Evolutionary conservation across 768 basidiomycete species (phyloP).

Genomic region (Russula lepida): DNA sequence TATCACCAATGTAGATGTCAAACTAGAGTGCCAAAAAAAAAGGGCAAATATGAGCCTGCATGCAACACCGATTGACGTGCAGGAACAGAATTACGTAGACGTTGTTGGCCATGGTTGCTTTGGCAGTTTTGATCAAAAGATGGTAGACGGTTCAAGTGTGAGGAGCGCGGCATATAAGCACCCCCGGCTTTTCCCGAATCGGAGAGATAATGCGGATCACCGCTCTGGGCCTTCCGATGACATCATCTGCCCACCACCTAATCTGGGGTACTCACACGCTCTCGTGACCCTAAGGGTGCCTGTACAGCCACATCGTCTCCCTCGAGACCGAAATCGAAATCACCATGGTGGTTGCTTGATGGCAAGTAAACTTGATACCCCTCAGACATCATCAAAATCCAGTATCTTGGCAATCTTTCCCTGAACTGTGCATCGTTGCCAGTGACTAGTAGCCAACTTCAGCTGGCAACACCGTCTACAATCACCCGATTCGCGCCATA

Average conservation of each 20-base stretch:
- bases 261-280: no score
- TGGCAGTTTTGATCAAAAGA: slow-evolving; percentile 18
- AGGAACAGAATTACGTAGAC: slow-evolving; percentile 30
- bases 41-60: neutral
- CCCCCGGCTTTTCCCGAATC: slow-evolving; percentile 16
- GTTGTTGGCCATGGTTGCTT: slow-evolving; percentile 31
- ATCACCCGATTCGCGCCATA: neutral
- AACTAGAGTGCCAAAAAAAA: slow-evolving; percentile 42
- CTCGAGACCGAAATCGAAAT: neutral
- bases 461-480: neutral
- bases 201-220: slow-evolving; percentile 11
- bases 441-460: neutral
- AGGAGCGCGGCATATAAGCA: slow-evolving; percentile 19
- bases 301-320: neutral
- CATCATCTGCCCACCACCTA: no score
- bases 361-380: neutral
- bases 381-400: neutral
- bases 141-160: neutral
- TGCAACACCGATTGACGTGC: neutral
- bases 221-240: neutral
- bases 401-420: neutral
- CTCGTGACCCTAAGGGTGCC: neutral
- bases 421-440: neutral
- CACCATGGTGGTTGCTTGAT: neutral
- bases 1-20: slow-evolving; percentile 45